These are phyloP conservation scores for Lanmaoa pseudosensibilis DNA, from an alignment of 768 basidiomycete genomes.

Conservation along the genomic window DNA sequence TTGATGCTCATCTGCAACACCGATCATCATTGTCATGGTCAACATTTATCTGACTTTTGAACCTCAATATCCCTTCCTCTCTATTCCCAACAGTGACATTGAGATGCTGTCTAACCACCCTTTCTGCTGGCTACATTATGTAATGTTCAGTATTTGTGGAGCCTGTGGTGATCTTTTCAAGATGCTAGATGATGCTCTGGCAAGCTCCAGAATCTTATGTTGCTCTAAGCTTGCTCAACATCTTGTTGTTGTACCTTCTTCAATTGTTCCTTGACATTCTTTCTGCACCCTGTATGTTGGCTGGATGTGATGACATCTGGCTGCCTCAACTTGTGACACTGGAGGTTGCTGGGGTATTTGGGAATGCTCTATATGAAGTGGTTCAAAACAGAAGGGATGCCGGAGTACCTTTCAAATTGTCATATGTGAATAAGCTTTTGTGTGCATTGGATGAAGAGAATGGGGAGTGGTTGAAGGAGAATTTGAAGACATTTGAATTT, in stretches of 20 bases:
- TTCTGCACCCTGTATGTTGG: neutral
- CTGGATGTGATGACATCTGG: conserved; percentile 20
- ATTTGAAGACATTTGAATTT: conserved; percentile 52
- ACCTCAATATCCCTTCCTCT: too few relatives aligned
- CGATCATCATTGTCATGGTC: too few relatives aligned
- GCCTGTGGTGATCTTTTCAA: too few relatives aligned
- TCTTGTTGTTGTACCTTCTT: conserved; percentile 38
- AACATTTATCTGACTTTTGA: too few relatives aligned
- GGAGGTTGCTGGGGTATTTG: conserved; percentile 45
- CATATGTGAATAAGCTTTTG: conserved; percentile 42
- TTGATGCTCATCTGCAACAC: too few relatives aligned
- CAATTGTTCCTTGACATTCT: conserved; percentile 28
- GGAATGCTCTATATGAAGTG: conserved; percentile 42
- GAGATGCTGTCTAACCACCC: too few relatives aligned
- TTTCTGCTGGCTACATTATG: too few relatives aligned
- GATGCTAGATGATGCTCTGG: too few relatives aligned
- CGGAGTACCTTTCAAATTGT: conserved; percentile 47
- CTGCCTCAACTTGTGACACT: conserved; percentile 55
- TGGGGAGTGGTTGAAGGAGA: conserved; percentile 49
- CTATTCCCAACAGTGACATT: too few relatives aligned
- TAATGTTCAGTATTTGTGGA: too few relatives aligned
- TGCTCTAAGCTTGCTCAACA: too few relatives aligned
- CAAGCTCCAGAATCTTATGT: conserved; percentile 48
- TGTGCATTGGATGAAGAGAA: conserved; percentile 44
- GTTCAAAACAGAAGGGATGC: conserved; percentile 42